Evolutionary conservation across 2,329 filamentous ascomycete genomes (phyloP).

Genomic region (Penicillium frequentans): DNA sequence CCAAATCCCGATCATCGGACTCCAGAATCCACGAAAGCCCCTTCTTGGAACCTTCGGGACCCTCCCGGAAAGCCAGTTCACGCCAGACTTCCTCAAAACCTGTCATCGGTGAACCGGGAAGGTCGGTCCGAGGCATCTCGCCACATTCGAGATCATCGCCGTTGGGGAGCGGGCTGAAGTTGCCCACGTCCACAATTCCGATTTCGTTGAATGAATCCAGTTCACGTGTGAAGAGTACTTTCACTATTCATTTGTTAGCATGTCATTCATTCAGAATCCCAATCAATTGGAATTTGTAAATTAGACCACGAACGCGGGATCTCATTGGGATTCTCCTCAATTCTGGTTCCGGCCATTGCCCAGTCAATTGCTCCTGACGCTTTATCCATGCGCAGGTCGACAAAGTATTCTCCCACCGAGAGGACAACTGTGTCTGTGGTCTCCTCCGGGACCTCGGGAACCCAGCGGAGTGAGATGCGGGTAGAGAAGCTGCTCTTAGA

Average conservation of each 20-base stretch:
- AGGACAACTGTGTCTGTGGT: conserved; percentile 17
- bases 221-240: conserved; percentile 39
- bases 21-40: conserved; percentile 34
- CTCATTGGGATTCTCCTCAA: conserved; percentile 13
- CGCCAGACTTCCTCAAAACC: conserved; percentile 69
- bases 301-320: conserved; percentile 1
- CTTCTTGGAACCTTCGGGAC: conserved; percentile 26
- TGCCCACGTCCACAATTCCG: conserved; percentile 35
- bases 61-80: conserved; percentile 40
- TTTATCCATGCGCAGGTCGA: conserved; percentile 20
- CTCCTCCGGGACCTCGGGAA: conserved; percentile 14
- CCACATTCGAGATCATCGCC: conserved; percentile 43
- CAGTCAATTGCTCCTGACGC: conserved; percentile 15
- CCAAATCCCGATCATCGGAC: conserved; percentile 13
- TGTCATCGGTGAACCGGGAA: conserved; percentile 30
- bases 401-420: conserved; percentile 15
- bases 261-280: neutral
- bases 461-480: conserved; percentile 18
- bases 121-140: conserved; percentile 38
- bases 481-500: conserved; percentile 16
- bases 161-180: conserved; percentile 38
- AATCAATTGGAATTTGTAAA: neutral
- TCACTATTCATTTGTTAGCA: conserved; percentile 18
- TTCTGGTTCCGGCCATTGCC: conserved; percentile 19
- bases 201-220: conserved; percentile 39